Conservation (phyloP, 441 rosid genomes). For the Populus hybrid region DNA sequence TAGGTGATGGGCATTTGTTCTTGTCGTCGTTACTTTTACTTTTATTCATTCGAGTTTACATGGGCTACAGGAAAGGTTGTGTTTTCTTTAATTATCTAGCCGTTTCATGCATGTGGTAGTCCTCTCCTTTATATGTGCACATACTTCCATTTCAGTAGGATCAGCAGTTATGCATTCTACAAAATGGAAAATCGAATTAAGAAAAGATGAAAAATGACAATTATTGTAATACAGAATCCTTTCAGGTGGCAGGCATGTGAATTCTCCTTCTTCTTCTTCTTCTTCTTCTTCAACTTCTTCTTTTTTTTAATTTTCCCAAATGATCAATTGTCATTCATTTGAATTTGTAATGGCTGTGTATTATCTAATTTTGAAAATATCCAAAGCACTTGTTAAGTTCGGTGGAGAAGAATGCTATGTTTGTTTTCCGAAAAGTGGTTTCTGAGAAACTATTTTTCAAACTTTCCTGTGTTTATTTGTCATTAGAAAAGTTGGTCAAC, state of each 20-base stretch:
- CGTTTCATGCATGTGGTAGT: background rate
- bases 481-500: too few relatives aligned
- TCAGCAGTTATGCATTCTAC: background rate
- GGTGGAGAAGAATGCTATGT: background rate
- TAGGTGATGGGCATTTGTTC: conserved; percentile 1
- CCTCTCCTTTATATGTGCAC: background rate
- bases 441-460: too few relatives aligned
- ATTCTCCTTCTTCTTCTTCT: background rate
- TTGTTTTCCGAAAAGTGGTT: too few relatives aligned
- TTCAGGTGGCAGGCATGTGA: conserved; percentile 13
- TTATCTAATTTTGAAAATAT: background rate
- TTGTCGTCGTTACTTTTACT: background rate
- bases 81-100: background rate
- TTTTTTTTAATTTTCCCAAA: background rate
- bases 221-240: background rate
- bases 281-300: background rate
- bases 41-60: background rate
- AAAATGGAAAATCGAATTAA: background rate
- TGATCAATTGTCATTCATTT: conserved; percentile 10
- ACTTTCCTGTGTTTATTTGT: too few relatives aligned
- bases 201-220: background rate
- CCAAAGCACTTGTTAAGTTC: background rate
- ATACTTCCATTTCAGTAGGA: background rate
- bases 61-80: background rate
- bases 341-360: background rate